Conservation (phyloP, 2,329 filamentous ascomycete genomes). For the Camptophora hylomeconis region DNA sequence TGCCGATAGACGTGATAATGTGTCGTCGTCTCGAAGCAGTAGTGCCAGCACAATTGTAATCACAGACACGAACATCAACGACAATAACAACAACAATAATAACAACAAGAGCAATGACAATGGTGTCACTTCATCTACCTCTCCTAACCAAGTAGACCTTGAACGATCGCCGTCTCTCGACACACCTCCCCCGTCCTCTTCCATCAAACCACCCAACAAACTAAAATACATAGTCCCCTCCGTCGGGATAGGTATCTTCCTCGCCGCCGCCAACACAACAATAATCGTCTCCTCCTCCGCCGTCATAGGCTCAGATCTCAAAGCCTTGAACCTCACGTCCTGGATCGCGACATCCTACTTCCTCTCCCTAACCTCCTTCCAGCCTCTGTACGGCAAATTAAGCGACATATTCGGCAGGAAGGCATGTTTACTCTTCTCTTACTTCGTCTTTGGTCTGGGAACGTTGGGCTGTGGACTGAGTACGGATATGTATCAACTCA, state of each 20-base stretch:
- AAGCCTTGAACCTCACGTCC: constrained; percentile 59
- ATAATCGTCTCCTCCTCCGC: constrained; percentile 68
- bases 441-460: constrained; percentile 29
- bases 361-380: constrained; percentile 60
- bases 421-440: constrained; percentile 25
- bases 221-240: constrained; percentile 49
- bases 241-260: constrained; percentile 52
- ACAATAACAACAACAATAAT: too few relatives aligned
- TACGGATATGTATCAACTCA: constrained; percentile 50
- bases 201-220: constrained; percentile 20
- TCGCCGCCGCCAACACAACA: constrained; percentile 63
- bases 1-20: too few relatives aligned
- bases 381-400: constrained; percentile 50
- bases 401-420: constrained; percentile 35
- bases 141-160: constrained; percentile 22
- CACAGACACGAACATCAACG: too few relatives aligned
- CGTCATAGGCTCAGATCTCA: constrained; percentile 61
- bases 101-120: too few relatives aligned
- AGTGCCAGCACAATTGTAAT: too few relatives aligned
- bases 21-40: too few relatives aligned
- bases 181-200: background rate
- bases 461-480: constrained; percentile 45
- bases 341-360: constrained; percentile 65
- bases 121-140: too few relatives aligned
- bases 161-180: background rate